Percentiles rank a stretch among this genome's conserved stretches.
Evolutionary conservation across 257 asterid genomes (phyloP).

Genomic region (Nicotiana otophora): DNA sequence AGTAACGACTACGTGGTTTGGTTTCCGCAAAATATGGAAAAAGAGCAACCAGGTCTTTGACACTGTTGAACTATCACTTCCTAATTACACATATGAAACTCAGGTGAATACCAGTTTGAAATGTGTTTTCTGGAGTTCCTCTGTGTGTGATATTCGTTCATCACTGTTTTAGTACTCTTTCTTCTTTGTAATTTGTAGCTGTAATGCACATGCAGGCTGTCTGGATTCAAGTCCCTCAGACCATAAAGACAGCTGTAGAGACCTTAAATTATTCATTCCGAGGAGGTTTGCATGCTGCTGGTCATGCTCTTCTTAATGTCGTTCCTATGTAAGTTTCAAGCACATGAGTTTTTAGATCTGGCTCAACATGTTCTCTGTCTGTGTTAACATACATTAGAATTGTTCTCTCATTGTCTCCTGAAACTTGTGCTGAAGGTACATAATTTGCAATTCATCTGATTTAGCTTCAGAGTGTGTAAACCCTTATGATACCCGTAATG

Average conservation of each 20-base stretch:
- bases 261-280: constrained; percentile 48
- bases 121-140: background rate
- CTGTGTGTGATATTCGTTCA: constrained; percentile 10
- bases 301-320: constrained; percentile 86
- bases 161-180: constrained; percentile 13
- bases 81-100: constrained; percentile 73
- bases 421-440: constrained; percentile 49
- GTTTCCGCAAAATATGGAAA: constrained; percentile 76
- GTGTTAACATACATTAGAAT: background rate
- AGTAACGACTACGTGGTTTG: constrained; percentile 95
- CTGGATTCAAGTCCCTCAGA: constrained; percentile 87
- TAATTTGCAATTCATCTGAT: constrained; percentile 80
- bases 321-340: constrained; percentile 71
- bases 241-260: constrained; percentile 63
- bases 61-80: constrained; percentile 86
- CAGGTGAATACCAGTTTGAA: constrained; percentile 45
- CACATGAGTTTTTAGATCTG: background rate
- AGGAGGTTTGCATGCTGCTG: constrained; percentile 95
- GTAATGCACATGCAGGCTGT: constrained; percentile 56
- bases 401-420: constrained; percentile 19
- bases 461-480: constrained; percentile 87
- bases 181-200: constrained; percentile 8
- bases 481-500: constrained; percentile 66
- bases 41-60: constrained; percentile 77
- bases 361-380: constrained; percentile 1